Evolutionary conservation across 495 filamentous ascomycete species (phyloP), one percentile per base, ranked within the genome.

Genomic region (Geopyxis carbonaria): DNA sequence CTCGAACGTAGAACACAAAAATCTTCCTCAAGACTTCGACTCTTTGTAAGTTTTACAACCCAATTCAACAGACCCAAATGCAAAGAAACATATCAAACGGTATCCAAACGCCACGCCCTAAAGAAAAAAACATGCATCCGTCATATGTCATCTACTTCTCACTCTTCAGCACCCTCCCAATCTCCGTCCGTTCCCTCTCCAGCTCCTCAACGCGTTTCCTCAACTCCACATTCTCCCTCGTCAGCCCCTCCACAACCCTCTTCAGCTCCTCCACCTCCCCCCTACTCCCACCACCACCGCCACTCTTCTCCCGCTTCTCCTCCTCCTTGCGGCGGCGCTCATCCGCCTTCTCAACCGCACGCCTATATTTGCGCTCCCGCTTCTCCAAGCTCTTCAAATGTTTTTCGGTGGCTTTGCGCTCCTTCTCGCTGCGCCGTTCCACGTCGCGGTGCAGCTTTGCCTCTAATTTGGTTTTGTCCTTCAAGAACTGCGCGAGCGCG

Each of bases 401-500:
- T 43, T 70, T 76, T 44, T 80, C 72, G 45, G 78, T 67, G 41
- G 74, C 64, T 53, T 71, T 74, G 38, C 66, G 51, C 11, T 64
- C 58, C 14, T 63, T 59, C 43, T 68, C 63, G 10, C 66, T 62
- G 54, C 53, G 67, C 48, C 36, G 55, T 19, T 29, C 63, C 60
- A 31, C 65, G 52, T 31, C 61, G 56, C 9, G 69, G 58, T 43
- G 50, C 0, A 92, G 60, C 48, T 84, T 81, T 27, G 75, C 70
- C 15, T 84, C 71, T 2, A 81, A 63, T 40, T 78, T 75, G 27
- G 65, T 66, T 43, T 77, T 77, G 42, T 75, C 72, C 5, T 75
- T 64, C 9, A 80, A 67, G 0, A 93, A 69, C 45, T 85, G 89
- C 27, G 62, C 59, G 2, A 93, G 65, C 7, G 89, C 80, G 44